Evolutionary conservation across 108 stramenopile species (phyloP).

Genomic region (Skeletonema grethae): DNA sequence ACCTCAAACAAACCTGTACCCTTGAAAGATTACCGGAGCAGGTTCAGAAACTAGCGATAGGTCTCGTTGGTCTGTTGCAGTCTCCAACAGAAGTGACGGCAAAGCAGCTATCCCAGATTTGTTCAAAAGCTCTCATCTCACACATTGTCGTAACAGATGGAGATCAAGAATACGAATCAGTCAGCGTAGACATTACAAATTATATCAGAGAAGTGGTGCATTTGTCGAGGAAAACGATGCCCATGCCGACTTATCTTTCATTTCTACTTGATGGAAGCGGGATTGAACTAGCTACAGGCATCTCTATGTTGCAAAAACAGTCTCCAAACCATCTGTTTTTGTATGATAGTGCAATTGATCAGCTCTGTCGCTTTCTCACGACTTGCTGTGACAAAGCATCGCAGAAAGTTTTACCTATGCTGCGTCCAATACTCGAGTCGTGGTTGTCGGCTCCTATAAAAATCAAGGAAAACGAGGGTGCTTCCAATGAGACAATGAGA

Average conservation of each 20-base stretch:
- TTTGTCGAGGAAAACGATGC: slow-evolving; percentile 58
- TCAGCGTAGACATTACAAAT: slow-evolving; percentile 30
- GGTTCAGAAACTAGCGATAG: slow-evolving; percentile 54
- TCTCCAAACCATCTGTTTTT: slow-evolving; percentile 17
- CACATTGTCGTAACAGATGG: slow-evolving; percentile 9
- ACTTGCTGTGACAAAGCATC: slow-evolving; percentile 22
- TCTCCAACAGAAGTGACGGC: slow-evolving; percentile 42
- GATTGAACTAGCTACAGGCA: slow-evolving; percentile 26
- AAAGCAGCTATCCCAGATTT: slow-evolving; percentile 45
- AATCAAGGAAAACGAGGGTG: neutral
- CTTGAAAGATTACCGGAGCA: slow-evolving; percentile 59
- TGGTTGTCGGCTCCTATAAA: slow-evolving; percentile 24
- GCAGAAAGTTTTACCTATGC: slow-evolving; percentile 35
- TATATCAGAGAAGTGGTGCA: slow-evolving; percentile 58
- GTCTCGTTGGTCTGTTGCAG: slow-evolving; percentile 54
- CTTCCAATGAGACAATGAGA: slow-evolving; percentile 11
- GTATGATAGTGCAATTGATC: slow-evolving; percentile 34
- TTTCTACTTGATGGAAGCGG: slow-evolving; percentile 59
- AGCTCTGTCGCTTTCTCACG: slow-evolving; percentile 32
- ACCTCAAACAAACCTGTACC: slow-evolving; percentile 31
- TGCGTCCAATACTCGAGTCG: slow-evolving; percentile 31
- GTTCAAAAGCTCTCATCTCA: slow-evolving; percentile 27
- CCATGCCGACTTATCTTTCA: slow-evolving; percentile 58
- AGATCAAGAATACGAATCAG: neutral
- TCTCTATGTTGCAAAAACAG: neutral